Percentiles rank a stretch among this genome's conserved stretches.
phyloP scores from a whole-genome alignment of 129 eudicot genomes.

The Flaveria brownii region DNA sequence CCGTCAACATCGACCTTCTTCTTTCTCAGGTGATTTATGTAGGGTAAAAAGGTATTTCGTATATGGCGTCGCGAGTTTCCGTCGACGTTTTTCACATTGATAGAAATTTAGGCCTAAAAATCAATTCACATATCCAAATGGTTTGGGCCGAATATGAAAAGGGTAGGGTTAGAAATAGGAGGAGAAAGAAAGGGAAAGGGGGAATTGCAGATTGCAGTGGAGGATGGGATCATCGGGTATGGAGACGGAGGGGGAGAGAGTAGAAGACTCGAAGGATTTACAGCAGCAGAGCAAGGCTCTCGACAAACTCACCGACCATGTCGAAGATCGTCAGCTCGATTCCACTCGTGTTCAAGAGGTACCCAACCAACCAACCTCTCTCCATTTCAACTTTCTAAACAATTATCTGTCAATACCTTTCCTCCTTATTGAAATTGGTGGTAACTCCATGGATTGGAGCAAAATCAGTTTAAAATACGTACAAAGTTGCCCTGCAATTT shows the following conservation, averaged over 20 bases:
- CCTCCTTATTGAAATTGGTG: no score
- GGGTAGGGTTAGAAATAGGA: no score
- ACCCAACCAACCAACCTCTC: rapidly evolving
- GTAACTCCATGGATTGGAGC: neutral
- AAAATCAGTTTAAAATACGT: neutral
- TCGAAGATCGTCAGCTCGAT: constrained; percentile 97
- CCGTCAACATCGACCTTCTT: no score
- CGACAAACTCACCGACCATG: constrained; percentile 96
- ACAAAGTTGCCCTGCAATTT: neutral
- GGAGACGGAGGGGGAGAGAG: constrained; percentile 65
- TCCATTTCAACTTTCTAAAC: neutral
- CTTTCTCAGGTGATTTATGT: no score
- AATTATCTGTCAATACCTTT: no score
- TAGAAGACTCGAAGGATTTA: constrained; percentile 79
- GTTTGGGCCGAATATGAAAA: no score
- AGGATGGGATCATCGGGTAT: constrained; percentile 48
- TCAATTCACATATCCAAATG: neutral
- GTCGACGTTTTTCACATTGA: neutral
- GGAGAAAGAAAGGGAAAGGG: neutral
- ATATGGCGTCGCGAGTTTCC: no score
- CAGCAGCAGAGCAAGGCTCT: constrained; percentile 97
- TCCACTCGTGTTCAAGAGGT: constrained; percentile 97
- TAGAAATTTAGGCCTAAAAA: constrained; percentile 1
- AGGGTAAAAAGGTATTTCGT: no score
- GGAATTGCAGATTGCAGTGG: neutral